Evolutionary conservation across 2,329 filamentous ascomycete species (phyloP).

Genomic region (Talaromyces sp.): DNA sequence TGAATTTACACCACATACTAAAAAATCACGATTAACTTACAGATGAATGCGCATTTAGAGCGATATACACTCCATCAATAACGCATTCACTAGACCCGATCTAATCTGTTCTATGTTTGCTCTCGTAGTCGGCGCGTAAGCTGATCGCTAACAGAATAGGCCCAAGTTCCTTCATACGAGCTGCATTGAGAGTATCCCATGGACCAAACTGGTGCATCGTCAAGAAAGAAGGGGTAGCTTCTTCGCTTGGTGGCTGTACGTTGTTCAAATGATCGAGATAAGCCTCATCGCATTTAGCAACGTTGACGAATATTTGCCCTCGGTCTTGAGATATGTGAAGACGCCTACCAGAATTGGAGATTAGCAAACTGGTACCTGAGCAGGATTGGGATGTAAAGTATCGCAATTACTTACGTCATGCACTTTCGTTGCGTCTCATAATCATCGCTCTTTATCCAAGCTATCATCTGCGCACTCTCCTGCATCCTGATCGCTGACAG

Average conservation of each 20-base stretch:
- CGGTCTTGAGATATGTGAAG: not conserved
- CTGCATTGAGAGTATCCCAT: not conserved
- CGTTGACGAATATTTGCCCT: not conserved
- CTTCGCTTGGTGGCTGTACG: not conserved
- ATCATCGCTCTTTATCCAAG: conserved; percentile 18
- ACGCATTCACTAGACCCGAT: not conserved
- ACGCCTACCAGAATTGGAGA: not conserved
- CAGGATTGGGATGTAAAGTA: not conserved
- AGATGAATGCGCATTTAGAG: not conserved
- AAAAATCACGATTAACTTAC: not conserved
- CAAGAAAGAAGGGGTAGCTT: not conserved
- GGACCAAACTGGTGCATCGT: not conserved
- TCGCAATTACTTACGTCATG: not conserved
- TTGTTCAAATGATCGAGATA: not conserved
- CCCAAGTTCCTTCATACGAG: not conserved
- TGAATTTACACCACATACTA: not conserved
- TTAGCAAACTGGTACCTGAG: not conserved
- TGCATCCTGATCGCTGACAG: conserved; percentile 19
- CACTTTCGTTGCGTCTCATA: not conserved
- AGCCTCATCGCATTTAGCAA: not conserved
- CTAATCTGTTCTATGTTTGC: not conserved
- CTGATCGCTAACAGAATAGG: not conserved
- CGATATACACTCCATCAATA: not conserved
- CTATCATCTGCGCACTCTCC: conserved; percentile 20
- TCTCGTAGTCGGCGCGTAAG: not conserved